A percentile compares a stretch with the other conserved stretches of the same genome.
Conservation (phyloP, 78 protist genomes). For the Bigelowiella natans region DNA sequence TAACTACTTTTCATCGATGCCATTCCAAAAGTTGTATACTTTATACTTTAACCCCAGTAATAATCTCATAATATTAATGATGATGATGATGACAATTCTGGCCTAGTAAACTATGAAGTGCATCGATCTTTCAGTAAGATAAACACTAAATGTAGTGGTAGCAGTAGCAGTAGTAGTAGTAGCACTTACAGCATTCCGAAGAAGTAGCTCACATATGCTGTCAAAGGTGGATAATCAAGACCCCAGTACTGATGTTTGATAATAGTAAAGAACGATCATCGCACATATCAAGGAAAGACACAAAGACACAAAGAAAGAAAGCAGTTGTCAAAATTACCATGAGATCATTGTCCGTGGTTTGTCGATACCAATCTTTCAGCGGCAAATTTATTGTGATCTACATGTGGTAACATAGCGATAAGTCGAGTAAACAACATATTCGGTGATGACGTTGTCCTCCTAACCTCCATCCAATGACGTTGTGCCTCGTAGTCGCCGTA, state of each 20-base stretch:
- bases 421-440: neutral
- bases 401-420: neutral
- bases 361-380: constrained; percentile 53
- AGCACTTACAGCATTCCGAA: constrained; percentile 53
- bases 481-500: constrained; percentile 95
- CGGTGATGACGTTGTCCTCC: neutral
- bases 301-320: neutral
- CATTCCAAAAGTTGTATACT: too few species aligned
- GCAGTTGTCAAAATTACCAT: neutral
- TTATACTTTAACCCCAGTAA: too few species aligned
- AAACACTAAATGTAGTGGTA: too few species aligned
- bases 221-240: constrained; percentile 95
- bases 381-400: neutral
- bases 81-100: too few species aligned
- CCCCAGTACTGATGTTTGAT: constrained; percentile 91
- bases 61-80: too few species aligned
- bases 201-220: constrained; percentile 71
- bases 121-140: too few species aligned
- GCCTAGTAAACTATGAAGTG: too few species aligned
- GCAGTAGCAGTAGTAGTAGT: too few species aligned
- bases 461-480: constrained; percentile 98
- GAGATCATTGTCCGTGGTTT: constrained; percentile 70
- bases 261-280: neutral
- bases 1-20: too few species aligned
- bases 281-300: neutral